Evolutionary conservation across 1,284 basidiomycete species (phyloP), one percentile per base, ranked within the genome.

Genomic region (Leccinum variabile): DNA sequence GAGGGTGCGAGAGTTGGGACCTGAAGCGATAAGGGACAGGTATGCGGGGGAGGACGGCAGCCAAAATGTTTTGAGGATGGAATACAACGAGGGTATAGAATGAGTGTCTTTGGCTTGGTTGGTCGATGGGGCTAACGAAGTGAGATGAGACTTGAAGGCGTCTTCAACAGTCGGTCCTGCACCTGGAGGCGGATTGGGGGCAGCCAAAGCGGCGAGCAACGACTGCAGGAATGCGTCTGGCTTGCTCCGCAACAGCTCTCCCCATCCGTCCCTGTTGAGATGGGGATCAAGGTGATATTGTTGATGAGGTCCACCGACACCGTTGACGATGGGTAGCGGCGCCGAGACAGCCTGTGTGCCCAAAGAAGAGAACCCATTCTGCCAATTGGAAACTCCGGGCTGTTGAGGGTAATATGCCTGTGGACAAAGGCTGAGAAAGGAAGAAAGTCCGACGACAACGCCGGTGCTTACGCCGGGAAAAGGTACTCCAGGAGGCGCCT

Each of bases 31-130:
- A 41, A 91, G 78, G 0, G 86, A 84, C 68, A 91, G 89, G 70
- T 90, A 91, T 0, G 85, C 79, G 0, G 90, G 88, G 0, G 88
- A 90, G 0, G 83, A 84, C 0, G 89, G 89, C 11, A 91, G 78
- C 89, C 90, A 91, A 67, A 91, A 91, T 0, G 90, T 90, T 72
- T 88, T 89, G 50, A 91, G 78, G 63, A 88, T 82, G 4, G 85
- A 87, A 70, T 91, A 91, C 0, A 90, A 75, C 0, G 84, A 82
- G 0, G 89, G 89, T 52, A 88, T 86, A 14, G 82, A 72, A 57
- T 83, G 82, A n/a, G 77, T 65, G 53, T 74, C 73, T 63, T 70
- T 67, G 60, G 74, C 73, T 62, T 82, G 78, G 59, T 79, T 70
- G 66, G 76, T 67, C 22, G 78, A 73, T 2, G 81, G 77, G 0